Evolutionary conservation across 768 basidiomycete species (phyloP).

Genomic region (Tulasnella sp.): DNA sequence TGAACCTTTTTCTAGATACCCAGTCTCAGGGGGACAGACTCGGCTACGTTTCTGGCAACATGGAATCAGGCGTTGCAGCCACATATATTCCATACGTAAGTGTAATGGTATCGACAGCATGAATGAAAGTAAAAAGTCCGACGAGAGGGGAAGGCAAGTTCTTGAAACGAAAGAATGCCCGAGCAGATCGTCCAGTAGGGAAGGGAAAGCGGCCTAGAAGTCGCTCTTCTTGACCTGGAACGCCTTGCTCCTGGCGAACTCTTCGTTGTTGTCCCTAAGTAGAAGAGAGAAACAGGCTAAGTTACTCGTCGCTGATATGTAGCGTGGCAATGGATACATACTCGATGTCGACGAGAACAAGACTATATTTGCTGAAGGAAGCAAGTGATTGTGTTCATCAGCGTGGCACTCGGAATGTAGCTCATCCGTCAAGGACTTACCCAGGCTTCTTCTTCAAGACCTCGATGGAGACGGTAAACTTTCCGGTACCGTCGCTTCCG

Average conservation of each 20-base stretch:
- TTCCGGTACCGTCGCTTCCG: background rate
- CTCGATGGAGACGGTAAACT: background rate
- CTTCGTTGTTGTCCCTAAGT: background rate
- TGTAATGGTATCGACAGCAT: background rate
- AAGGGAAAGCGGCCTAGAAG: background rate
- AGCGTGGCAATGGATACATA: background rate
- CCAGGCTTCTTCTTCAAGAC: background rate
- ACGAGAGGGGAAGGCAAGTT: background rate
- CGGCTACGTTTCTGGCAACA: background rate
- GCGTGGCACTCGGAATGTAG: no score
- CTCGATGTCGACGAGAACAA: background rate
- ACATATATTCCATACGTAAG: background rate
- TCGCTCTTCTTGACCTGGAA: slow-evolving; percentile 13
- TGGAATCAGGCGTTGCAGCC: background rate
- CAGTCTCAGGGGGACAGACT: background rate
- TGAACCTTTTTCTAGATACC: no score
- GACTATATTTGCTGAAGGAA: background rate
- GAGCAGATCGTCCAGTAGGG: no score
- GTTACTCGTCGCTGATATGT: background rate
- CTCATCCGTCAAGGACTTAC: background rate
- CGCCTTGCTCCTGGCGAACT: background rate
- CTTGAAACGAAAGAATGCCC: background rate
- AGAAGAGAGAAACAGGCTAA: background rate
- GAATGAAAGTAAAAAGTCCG: background rate
- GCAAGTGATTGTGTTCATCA: background rate